These are phyloP conservation scores for Effrenium voratum DNA, from an alignment of 73 alveolate genomes.

Conservation along the genomic window DNA sequence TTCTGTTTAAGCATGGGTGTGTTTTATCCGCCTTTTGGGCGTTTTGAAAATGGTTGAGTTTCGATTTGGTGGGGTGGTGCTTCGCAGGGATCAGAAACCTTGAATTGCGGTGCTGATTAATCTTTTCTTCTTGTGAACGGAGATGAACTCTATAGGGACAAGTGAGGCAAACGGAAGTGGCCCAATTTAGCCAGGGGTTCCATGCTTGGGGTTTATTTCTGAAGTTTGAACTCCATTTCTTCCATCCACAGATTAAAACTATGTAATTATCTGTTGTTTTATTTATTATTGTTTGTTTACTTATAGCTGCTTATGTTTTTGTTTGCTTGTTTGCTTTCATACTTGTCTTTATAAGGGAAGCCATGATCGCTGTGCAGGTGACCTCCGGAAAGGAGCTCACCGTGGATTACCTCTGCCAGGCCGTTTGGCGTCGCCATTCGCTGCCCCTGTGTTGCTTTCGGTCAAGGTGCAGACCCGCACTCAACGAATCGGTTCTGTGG, in stretches of 20 bases:
- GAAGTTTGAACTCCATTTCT: neutral
- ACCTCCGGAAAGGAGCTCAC: constrained; percentile 44
- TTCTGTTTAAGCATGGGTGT: too few relatives aligned
- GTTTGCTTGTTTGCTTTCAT: neutral
- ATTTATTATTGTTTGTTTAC: neutral
- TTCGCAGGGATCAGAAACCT: too few relatives aligned
- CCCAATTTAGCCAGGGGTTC: neutral
- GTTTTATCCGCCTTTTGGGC: too few relatives aligned
- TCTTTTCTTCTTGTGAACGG: too few relatives aligned
- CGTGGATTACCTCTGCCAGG: constrained; percentile 59
- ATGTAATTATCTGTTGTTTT: neutral
- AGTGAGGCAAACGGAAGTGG: too few relatives aligned
- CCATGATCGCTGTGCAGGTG: neutral
- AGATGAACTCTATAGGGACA: too few relatives aligned
- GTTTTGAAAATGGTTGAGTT: too few relatives aligned
- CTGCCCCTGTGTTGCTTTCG: neutral
- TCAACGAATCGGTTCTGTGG: neutral
- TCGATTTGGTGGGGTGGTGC: too few relatives aligned
- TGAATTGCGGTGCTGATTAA: too few relatives aligned
- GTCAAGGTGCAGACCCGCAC: neutral
- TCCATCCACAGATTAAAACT: neutral
- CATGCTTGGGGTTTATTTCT: neutral
- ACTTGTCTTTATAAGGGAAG: too few relatives aligned
- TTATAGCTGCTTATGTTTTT: neutral
- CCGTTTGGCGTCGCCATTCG: neutral